phyloP scores from a whole-genome alignment of 2,329 filamentous ascomycete species.

The Claviceps arundinis region DNA sequence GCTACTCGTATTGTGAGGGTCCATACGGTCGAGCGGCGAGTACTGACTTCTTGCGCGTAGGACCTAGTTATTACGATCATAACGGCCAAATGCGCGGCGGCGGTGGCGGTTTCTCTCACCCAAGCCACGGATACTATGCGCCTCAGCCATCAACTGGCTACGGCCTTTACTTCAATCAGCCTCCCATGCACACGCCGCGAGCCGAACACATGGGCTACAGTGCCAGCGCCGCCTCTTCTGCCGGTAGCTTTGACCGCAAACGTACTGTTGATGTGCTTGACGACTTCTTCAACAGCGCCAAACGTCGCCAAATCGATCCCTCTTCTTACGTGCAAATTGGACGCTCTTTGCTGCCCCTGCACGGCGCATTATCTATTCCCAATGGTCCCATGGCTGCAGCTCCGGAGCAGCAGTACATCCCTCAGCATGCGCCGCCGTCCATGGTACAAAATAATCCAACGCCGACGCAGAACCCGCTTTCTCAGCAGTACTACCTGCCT shows the following conservation, averaged over 20 bases:
- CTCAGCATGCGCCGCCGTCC: slow-evolving; percentile 25
- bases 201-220: slow-evolving; percentile 53
- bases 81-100: slow-evolving; percentile 45
- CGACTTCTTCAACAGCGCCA: slow-evolving; percentile 87
- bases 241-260: slow-evolving; percentile 56
- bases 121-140: slow-evolving; percentile 45
- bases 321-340: slow-evolving; percentile 84
- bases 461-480: slow-evolving; percentile 42
- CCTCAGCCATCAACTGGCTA: slow-evolving; percentile 43
- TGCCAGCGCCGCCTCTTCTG: slow-evolving; percentile 17
- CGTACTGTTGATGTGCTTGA: slow-evolving; percentile 80
- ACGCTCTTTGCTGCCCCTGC: slow-evolving; percentile 71
- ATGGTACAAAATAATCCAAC: slow-evolving; percentile 40
- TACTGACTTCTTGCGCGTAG: slow-evolving; percentile 22
- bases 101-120: slow-evolving; percentile 42
- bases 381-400: slow-evolving; percentile 31
- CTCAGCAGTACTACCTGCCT: slow-evolving; percentile 74
- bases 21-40: not conserved
- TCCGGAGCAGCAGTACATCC: slow-evolving; percentile 38
- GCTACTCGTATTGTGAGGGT: slow-evolving; percentile 7
- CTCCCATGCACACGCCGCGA: slow-evolving; percentile 39
- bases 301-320: slow-evolving; percentile 82
- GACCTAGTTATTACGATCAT: slow-evolving; percentile 50
- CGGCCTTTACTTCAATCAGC: slow-evolving; percentile 67
- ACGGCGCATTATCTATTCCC: slow-evolving; percentile 54